Percentiles rank a stretch among this genome's conserved stretches.
Conservation (phyloP, 164 flowering plant genomes). For the Saururus chinensis region DNA sequence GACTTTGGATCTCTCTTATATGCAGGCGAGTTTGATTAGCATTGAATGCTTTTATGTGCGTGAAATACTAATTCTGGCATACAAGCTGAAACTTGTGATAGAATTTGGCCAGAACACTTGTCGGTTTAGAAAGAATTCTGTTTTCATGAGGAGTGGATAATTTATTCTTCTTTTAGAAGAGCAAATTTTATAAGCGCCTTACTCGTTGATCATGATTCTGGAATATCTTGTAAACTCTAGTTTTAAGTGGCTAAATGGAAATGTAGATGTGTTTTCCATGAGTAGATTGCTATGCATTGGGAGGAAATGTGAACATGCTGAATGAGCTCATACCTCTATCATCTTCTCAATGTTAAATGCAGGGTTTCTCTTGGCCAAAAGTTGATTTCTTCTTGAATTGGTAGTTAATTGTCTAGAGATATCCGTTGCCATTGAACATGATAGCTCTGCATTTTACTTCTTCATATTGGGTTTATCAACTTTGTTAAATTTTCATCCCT, state of each 20-base stretch:
- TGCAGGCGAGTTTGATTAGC: conserved; percentile 41
- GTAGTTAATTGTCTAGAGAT: too few relatives aligned
- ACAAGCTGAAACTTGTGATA: not conserved
- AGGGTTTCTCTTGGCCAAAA: not conserved
- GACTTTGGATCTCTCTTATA: conserved; percentile 67
- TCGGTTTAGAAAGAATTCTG: too few relatives aligned
- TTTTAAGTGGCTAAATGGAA: too few relatives aligned
- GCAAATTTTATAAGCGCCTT: too few relatives aligned
- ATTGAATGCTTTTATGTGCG: not conserved
- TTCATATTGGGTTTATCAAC: not conserved
- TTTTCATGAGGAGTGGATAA: too few relatives aligned
- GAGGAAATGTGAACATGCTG: not conserved
- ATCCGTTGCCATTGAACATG: too few relatives aligned
- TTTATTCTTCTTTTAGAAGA: too few relatives aligned
- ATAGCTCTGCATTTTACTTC: not conserved
- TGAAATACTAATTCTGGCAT: not conserved
- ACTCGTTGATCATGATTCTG: too few relatives aligned
- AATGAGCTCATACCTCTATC: not conserved
- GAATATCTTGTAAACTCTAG: too few relatives aligned
- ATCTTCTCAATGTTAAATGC: not conserved
- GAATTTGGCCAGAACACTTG: not conserved
- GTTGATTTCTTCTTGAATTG: not conserved
- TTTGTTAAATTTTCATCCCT: not conserved
- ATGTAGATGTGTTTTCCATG: not conserved
- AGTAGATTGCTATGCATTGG: not conserved